Percentiles rank a stretch among this genome's conserved stretches.
These are phyloP conservation scores for Auriscalpium vulgare DNA, from an alignment of 768 basidiomycete genomes.

Conservation along the genomic window DNA sequence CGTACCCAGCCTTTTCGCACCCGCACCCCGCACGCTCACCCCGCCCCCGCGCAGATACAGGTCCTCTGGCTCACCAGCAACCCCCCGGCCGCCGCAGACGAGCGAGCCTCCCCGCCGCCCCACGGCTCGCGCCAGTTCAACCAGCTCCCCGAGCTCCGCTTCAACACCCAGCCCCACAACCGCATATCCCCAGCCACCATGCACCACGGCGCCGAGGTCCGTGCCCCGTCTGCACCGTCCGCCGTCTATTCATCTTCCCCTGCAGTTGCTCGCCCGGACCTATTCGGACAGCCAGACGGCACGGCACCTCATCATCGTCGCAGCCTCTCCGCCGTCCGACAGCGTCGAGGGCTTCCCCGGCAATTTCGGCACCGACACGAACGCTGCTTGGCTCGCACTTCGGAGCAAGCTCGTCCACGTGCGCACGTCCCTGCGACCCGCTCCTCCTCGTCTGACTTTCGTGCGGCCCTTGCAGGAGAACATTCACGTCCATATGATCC, in stretches of 20 bases:
- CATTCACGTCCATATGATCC: conserved; percentile 17
- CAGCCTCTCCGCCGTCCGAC: conserved; percentile 12
- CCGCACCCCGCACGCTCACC: neutral
- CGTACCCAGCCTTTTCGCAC: neutral
- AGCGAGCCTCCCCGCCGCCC: conserved; percentile 4
- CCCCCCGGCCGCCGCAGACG: conserved; percentile 9
- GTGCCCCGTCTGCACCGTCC: neutral
- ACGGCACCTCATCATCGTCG: conserved; percentile 15
- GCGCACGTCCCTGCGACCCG: conserved; percentile 4
- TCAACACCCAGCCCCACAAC: conserved; percentile 10
- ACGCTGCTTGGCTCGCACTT: conserved; percentile 5
- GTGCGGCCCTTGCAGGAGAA: conserved; percentile 1
- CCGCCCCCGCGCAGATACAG: conserved; percentile 7
- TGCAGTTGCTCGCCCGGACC: conserved; percentile 5
- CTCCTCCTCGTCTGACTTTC: neutral
- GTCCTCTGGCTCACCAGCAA: conserved; percentile 11
- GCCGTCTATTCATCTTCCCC: neutral
- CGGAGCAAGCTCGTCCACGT: conserved; percentile 9
- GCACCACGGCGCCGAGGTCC: conserved; percentile 10
- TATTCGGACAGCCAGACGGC: conserved; percentile 9
- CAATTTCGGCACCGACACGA: conserved; percentile 7
- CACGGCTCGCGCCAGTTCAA: conserved; percentile 10
- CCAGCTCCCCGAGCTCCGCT: conserved; percentile 13
- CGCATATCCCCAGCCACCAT: conserved; percentile 12
- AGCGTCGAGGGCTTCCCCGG: conserved; percentile 1